Evolutionary conservation across 176 grass and related monocot species (phyloP), one percentile per base, ranked within the genome.

Genomic region (Avena sativa): DNA sequence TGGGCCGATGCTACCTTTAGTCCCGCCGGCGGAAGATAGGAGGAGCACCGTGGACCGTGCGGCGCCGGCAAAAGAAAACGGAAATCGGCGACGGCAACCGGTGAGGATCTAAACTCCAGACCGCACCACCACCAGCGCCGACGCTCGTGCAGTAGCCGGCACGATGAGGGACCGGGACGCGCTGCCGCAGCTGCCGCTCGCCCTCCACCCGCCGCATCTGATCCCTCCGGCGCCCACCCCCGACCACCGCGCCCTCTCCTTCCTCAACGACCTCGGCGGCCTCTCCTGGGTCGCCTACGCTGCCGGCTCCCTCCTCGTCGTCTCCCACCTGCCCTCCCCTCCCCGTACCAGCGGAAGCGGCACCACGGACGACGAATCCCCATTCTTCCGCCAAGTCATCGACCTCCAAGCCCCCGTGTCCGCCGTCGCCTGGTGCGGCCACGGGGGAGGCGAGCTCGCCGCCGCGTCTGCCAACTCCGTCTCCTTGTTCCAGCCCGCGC

Each of bases 381-480:
- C 93, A 30, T 90, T 94, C 88, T 95, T 95, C 81, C 92, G 81
- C 80, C 93, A 98, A 80, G 96, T 89, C 53, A 88, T 98, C 80
- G 96, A 95, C 78, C 88, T 89, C 43, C 87, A 80, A 49, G 50
- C 90, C 70, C 70, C 73, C 2, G 87, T 95, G 59, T 87, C 57
- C 86, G 92, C 96, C 9, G 92, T 91, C 16, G 84, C 96, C 63
- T 98, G 96, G 96, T 94, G 91, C 93, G 79, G 79, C 51, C 32
- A 56, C 16, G 89, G 72, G 30, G 75, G 73, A 61, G 84, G 92
- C 14, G 93, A 98, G 74, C 74, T 98, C 49, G 93, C 96, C 13
- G 86, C 89, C 5, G 84, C 93, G 1, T 50, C 86, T 2, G 86
- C 58, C 10, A 95, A 59, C 77, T 81, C 59, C 28, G 74, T 95